Conservation (phyloP, 345 rosid species). For the Camelina laxa region DNA sequence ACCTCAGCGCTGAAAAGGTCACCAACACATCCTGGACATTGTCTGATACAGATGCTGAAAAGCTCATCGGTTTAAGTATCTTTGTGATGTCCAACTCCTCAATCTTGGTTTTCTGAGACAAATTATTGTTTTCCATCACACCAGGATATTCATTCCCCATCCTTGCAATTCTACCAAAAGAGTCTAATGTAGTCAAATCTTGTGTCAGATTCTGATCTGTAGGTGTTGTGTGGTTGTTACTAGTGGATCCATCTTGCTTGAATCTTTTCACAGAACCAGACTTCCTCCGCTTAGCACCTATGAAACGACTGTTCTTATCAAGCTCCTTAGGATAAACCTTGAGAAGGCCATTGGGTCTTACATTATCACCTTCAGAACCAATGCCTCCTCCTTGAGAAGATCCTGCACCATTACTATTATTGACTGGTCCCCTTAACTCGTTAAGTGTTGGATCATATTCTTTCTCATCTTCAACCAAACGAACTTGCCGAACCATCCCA, state of each 20-base stretch:
- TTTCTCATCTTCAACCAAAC: constrained; percentile 52
- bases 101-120: constrained; percentile 44
- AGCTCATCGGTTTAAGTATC: constrained; percentile 78
- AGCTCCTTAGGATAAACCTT: constrained; percentile 54
- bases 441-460: constrained; percentile 91
- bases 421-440: constrained; percentile 67
- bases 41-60: constrained; percentile 64
- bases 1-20: constrained; percentile 83
- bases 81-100: constrained; percentile 60
- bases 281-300: constrained; percentile 89
- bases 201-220: constrained; percentile 48
- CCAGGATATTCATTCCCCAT: constrained; percentile 53
- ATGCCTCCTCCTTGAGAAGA: constrained; percentile 55
- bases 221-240: constrained; percentile 42
- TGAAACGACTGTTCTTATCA: constrained; percentile 59
- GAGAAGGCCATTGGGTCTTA: constrained; percentile 53
- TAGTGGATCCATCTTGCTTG: constrained; percentile 60
- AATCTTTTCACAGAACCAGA: constrained; percentile 96
- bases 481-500: constrained; percentile 44
- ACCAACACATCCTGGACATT: constrained; percentile 74
- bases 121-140: constrained; percentile 43
- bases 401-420: constrained; percentile 51
- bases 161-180: constrained; percentile 54
- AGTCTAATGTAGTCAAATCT: constrained; percentile 46
- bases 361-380: constrained; percentile 52